A percentile compares a stretch with the other conserved stretches of the same genome.
phyloP scores from a whole-genome alignment of 805 yeast genomes.

The Sugiyamaella valdiviana region DNA sequence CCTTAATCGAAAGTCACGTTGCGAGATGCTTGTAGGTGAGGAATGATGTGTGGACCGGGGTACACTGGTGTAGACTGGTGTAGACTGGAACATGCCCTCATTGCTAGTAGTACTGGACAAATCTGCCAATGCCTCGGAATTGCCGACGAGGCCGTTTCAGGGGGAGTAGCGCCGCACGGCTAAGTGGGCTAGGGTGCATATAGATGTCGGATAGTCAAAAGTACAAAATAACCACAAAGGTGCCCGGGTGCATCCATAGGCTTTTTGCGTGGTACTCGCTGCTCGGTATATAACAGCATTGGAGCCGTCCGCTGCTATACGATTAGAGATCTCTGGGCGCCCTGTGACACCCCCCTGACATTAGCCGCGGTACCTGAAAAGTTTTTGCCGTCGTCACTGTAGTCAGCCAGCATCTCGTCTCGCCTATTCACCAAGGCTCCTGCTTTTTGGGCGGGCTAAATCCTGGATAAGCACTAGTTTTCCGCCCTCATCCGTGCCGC shows the following conservation, averaged over 20 bases:
- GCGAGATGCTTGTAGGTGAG: too few relatives aligned
- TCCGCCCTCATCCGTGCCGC: not conserved
- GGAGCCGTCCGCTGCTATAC: not conserved
- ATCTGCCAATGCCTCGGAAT: not conserved
- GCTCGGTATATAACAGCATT: not conserved
- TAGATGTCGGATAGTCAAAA: not conserved
- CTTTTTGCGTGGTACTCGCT: not conserved
- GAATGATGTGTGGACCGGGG: too few relatives aligned
- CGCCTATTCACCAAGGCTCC: not conserved
- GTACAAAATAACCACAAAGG: slow-evolving; percentile 6
- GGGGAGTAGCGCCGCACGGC: not conserved
- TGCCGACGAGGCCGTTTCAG: not conserved
- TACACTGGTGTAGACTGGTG: too few relatives aligned
- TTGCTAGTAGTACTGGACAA: too few relatives aligned
- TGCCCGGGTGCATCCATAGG: not conserved
- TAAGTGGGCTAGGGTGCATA: not conserved
- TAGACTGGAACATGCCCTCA: too few relatives aligned
- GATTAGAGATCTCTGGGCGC: too few relatives aligned
- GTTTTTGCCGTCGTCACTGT: too few relatives aligned
- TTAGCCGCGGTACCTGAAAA: too few relatives aligned
- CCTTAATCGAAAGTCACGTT: too few relatives aligned
- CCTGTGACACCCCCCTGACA: too few relatives aligned
- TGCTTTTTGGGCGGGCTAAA: too few relatives aligned
- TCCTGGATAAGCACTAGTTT: not conserved
- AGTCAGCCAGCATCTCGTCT: too few relatives aligned